Percentiles rank a stretch among this genome's conserved stretches.
These are phyloP conservation scores for Carnegiea gigantea DNA, from an alignment of 179 eudicot species.

Conservation along the genomic window DNA sequence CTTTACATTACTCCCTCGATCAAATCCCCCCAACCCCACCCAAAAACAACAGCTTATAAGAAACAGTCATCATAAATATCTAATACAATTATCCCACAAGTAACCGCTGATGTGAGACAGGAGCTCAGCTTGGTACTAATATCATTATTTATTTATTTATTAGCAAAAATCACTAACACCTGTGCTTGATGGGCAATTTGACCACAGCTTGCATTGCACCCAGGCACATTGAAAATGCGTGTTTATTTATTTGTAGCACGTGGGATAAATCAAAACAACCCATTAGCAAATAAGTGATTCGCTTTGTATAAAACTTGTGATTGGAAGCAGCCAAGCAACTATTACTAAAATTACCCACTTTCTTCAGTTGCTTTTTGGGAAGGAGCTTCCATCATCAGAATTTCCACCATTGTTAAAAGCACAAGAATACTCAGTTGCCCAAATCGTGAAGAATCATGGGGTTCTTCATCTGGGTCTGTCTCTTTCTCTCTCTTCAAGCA, in stretches of 20 bases:
- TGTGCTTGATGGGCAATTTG: too few species aligned
- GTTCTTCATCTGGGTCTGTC: conserved; percentile 25
- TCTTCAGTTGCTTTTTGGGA: neutral
- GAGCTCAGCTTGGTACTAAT: too few species aligned
- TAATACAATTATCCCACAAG: too few species aligned
- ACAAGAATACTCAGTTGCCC: neutral
- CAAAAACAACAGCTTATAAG: too few species aligned
- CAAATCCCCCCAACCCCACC: too few species aligned
- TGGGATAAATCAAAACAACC: neutral
- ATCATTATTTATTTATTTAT: too few species aligned
- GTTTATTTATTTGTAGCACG: neutral
- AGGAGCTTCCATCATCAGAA: neutral
- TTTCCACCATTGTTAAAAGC: neutral
- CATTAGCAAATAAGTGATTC: neutral
- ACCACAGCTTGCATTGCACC: neutral
- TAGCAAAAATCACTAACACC: too few species aligned
- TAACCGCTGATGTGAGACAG: too few species aligned
- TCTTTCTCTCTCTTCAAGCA: conserved; percentile 15
- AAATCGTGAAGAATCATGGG: conserved; percentile 25
- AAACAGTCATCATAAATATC: too few species aligned
- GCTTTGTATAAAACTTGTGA: neutral
- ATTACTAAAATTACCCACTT: neutral
- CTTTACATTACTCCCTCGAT: too few species aligned
- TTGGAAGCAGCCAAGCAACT: neutral
- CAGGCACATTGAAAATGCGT: neutral